These are phyloP conservation scores for Linum usitatissimum DNA, from an alignment of 345 rosid genomes.

Conservation along the genomic window DNA sequence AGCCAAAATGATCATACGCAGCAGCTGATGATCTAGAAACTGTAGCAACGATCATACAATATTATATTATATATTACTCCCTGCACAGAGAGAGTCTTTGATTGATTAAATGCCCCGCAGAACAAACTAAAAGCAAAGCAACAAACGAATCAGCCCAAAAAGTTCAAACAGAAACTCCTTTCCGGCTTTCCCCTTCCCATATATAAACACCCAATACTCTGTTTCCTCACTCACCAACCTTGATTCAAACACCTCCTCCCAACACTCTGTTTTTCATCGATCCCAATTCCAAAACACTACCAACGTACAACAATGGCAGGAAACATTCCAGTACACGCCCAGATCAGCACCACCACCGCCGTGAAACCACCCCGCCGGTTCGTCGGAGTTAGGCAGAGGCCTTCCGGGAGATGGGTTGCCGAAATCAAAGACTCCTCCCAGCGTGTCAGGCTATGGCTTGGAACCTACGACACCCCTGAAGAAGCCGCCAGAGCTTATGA, in stretches of 20 bases:
- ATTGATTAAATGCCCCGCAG: no score
- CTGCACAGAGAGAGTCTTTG: no score
- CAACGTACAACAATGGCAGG: constrained; percentile 23
- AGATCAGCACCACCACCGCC: constrained; percentile 8
- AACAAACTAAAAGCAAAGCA: no score
- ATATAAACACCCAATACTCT: no score
- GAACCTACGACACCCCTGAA: constrained; percentile 62
- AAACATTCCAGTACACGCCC: constrained; percentile 13
- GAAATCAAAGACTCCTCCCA: constrained; percentile 71
- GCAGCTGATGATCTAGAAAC: no score
- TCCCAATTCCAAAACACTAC: neutral
- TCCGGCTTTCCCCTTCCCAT: no score
- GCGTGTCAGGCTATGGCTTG: constrained; percentile 54
- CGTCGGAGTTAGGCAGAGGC: constrained; percentile 59
- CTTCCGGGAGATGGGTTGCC: constrained; percentile 69
- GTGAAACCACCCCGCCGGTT: constrained; percentile 28
- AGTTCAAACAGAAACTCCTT: no score
- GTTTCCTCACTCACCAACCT: no score
- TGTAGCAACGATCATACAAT: no score
- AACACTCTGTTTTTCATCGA: neutral
- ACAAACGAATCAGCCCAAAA: no score
- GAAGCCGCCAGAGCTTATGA: constrained; percentile 66
- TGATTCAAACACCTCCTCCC: neutral
- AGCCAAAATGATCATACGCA: no score
- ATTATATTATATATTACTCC: no score